Percentiles rank a stretch among this genome's conserved stretches.
phyloP scores from a whole-genome alignment of 306 rosid species.

The Gleditsia sinensis region DNA sequence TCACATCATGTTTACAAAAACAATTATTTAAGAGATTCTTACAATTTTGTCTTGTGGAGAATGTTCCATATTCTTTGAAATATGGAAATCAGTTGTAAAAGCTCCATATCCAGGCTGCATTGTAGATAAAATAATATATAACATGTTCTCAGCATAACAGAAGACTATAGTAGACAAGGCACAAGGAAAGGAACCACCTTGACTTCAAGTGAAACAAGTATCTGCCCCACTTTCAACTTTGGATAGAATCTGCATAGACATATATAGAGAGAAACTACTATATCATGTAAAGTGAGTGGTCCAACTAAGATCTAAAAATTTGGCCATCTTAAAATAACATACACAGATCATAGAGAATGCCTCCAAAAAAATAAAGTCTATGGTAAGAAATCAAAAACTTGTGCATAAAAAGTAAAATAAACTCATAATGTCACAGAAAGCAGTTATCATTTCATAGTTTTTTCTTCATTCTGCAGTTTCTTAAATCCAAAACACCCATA shows the following conservation, averaged over 20 bases:
- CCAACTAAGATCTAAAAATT: neutral
- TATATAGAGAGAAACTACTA: neutral
- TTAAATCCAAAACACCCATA: neutral
- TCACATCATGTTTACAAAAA: conserved; percentile 20
- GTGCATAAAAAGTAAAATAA: neutral
- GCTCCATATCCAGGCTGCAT: conserved; percentile 89
- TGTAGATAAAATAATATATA: conserved; percentile 28
- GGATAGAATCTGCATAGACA: conserved; percentile 73
- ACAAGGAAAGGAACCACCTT: conserved; percentile 57
- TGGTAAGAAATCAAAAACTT: neutral
- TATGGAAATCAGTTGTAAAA: conserved; percentile 62
- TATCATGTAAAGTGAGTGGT: conserved; percentile 12
- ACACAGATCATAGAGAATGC: neutral
- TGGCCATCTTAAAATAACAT: neutral
- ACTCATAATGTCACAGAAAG: neutral
- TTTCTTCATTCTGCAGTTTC: neutral
- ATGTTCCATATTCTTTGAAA: conserved; percentile 46
- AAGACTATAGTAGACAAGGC: conserved; percentile 23
- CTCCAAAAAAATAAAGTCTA: neutral
- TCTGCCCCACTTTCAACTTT: conserved; percentile 57
- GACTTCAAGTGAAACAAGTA: conserved; percentile 63
- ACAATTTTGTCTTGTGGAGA: conserved; percentile 65
- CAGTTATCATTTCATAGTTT: neutral
- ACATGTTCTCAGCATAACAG: conserved; percentile 16
- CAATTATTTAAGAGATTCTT: conserved; percentile 49